A percentile compares a stretch with the other conserved stretches of the same genome.
Evolutionary conservation across 352 stramenopile genomes (phyloP).

Genomic region (Globisporangium irregulare): DNA sequence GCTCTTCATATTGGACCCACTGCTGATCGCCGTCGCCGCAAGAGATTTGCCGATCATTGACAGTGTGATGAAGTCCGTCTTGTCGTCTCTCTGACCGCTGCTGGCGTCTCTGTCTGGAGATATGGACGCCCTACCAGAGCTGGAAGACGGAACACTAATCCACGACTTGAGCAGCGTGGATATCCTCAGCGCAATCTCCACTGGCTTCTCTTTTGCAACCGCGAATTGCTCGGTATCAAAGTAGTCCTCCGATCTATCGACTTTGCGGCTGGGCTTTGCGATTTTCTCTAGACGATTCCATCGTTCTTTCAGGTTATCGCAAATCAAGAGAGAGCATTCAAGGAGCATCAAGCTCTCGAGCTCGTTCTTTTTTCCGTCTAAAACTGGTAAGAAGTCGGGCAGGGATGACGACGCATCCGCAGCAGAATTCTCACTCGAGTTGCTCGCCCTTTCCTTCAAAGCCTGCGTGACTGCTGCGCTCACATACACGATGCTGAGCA

Average conservation of each 20-base stretch:
- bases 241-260: constrained; percentile 16
- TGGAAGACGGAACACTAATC: constrained; percentile 34
- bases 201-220: constrained; percentile 41
- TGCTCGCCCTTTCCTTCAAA: constrained; percentile 21
- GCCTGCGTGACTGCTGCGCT: constrained; percentile 49
- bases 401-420: constrained; percentile 9
- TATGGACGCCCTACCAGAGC: not conserved
- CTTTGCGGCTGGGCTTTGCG: constrained; percentile 31
- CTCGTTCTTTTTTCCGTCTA: constrained; percentile 42
- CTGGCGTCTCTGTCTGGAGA: constrained; percentile 13
- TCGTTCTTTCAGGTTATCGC: constrained; percentile 51
- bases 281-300: constrained; percentile 64
- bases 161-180: constrained; percentile 48
- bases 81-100: not conserved
- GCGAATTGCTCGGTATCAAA: constrained; percentile 66
- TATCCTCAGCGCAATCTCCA: constrained; percentile 63
- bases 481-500: constrained; percentile 68
- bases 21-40: constrained; percentile 6
- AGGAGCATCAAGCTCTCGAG: constrained; percentile 46
- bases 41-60: constrained; percentile 15
- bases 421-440: not conserved
- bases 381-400: constrained; percentile 44
- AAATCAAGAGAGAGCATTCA: constrained; percentile 56
- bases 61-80: constrained; percentile 24
- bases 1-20: not conserved